Conservation (phyloP, 192 early-diverging fungal species). For the Umbelopsis sp. region DNA sequence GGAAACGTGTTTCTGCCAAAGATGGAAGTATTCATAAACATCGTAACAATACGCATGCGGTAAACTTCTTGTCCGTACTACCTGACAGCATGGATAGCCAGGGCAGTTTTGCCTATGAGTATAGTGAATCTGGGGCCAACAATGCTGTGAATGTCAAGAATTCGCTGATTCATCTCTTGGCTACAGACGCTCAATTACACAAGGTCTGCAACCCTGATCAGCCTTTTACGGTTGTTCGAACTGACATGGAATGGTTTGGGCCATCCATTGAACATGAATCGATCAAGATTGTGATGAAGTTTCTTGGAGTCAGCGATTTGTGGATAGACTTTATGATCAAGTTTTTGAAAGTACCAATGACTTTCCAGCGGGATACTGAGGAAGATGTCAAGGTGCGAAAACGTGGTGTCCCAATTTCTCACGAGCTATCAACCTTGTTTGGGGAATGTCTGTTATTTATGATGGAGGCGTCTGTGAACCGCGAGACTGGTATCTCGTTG, state of each 20-base stretch:
- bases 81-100: background rate
- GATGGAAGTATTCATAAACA: background rate
- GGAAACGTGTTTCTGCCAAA: background rate
- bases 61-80: conserved; percentile 3
- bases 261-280: conserved; percentile 30
- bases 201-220: background rate
- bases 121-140: background rate
- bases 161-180: conserved; percentile 18
- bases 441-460: conserved; percentile 19
- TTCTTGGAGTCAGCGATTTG: conserved; percentile 17
- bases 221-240: conserved; percentile 32
- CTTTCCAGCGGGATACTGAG: background rate
- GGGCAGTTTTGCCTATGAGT: background rate
- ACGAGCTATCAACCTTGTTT: conserved; percentile 12
- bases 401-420: conserved; percentile 26
- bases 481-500: background rate
- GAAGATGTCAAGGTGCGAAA: conserved; percentile 5
- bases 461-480: conserved; percentile 20
- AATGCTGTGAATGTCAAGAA: conserved; percentile 25
- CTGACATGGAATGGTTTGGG: conserved; percentile 37
- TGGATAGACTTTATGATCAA: conserved; percentile 22
- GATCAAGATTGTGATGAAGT: conserved; percentile 5
- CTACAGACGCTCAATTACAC: conserved; percentile 23
- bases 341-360: conserved; percentile 21
- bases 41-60: background rate